phyloP scores from a whole-genome alignment of 2,329 filamentous ascomycete genomes.

The Scorias spongiosa region DNA sequence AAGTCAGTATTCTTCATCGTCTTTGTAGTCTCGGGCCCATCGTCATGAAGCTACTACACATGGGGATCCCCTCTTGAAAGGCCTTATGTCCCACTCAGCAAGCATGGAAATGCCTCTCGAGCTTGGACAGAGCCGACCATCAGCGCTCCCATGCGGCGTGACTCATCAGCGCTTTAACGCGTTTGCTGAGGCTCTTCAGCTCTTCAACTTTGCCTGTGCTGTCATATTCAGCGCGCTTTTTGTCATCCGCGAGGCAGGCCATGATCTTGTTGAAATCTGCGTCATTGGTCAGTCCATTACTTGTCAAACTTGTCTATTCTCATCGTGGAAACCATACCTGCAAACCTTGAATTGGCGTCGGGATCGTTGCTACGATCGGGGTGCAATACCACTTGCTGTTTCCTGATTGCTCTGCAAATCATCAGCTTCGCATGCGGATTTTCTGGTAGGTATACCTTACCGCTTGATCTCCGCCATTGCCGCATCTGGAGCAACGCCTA shows the following conservation, averaged over 20 bases:
- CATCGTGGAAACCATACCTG: neutral
- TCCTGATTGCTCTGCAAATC: conserved; percentile 4
- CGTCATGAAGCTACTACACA: too few relatives aligned
- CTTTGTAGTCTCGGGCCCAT: too few relatives aligned
- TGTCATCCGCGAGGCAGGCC: conserved; percentile 1
- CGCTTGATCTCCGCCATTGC: conserved; percentile 1
- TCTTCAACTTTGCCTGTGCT: conserved; percentile 2
- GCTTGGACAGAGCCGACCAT: too few relatives aligned
- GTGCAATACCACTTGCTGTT: conserved; percentile 2
- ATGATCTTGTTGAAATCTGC: conserved; percentile 3
- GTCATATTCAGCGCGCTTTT: conserved; percentile 5
- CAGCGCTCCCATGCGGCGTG: neutral
- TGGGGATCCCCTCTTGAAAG: too few relatives aligned
- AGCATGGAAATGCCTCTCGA: too few relatives aligned
- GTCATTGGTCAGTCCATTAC: neutral
- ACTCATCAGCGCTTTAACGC: neutral
- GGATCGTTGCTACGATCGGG: conserved; percentile 6
- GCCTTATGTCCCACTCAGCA: too few relatives aligned
- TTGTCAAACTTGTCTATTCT: neutral
- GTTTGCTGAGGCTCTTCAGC: neutral
- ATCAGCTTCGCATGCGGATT: neutral
- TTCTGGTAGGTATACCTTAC: neutral
- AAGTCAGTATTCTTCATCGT: too few relatives aligned
- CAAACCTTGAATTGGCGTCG: conserved; percentile 4
- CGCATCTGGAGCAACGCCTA: conserved; percentile 1